A percentile compares a stretch with the other conserved stretches of the same genome.
Evolutionary conservation across 805 yeast genomes (phyloP).

Genomic region (Yarrowia sp.): DNA sequence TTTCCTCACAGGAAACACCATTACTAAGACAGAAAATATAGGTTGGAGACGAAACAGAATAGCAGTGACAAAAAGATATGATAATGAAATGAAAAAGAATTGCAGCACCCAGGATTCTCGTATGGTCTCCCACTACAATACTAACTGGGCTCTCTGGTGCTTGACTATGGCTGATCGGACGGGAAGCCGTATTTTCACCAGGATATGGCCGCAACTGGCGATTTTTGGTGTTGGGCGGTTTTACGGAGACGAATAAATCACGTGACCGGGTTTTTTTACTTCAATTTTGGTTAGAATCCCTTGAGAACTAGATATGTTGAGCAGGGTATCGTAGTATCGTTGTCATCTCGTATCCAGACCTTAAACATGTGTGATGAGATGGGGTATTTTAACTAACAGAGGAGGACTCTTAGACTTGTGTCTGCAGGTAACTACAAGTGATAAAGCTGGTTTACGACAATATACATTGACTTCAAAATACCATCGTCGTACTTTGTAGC

Average conservation of each 20-base stretch:
- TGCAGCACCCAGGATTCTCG: constrained; percentile 3
- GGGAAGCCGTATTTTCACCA: constrained; percentile 1
- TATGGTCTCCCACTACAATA: constrained; percentile 2
- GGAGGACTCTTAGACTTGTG: no score
- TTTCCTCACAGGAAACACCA: no score
- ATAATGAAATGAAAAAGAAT: background rate
- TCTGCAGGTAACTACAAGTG: no score
- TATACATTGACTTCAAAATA: no score
- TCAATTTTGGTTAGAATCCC: no score
- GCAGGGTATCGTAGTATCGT: no score
- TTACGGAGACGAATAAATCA: background rate
- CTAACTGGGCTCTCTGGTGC: constrained; percentile 3
- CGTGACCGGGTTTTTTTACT: background rate
- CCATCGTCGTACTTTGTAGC: no score
- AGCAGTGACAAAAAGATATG: background rate
- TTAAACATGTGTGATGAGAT: no score
- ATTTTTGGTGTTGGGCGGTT: background rate
- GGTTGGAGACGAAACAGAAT: background rate
- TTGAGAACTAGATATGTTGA: no score
- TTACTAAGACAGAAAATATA: background rate
- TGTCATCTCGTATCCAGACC: no score
- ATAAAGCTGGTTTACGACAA: no score
- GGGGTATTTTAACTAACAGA: no score
- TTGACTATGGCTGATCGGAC: background rate
- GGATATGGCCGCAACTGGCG: background rate